Conservation (phyloP, 2,329 filamentous ascomycete genomes). For the Botryotinia narcissicola region DNA sequence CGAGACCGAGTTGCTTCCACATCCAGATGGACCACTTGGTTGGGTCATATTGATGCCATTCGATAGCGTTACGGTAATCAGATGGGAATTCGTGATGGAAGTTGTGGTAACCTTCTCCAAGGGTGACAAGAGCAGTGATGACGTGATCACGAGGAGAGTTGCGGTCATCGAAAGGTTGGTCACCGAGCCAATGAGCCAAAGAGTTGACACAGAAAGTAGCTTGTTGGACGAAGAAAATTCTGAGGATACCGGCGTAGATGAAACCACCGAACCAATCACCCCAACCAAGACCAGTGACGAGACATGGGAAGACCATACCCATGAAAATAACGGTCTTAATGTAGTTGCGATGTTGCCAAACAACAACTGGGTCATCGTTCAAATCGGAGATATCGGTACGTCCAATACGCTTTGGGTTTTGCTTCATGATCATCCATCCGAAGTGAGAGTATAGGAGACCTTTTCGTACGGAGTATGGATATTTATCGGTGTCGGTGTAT, state of each 20-base stretch:
- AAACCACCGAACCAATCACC: constrained; percentile 79
- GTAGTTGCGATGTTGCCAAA: constrained; percentile 87
- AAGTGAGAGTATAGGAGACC: constrained; percentile 80
- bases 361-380: constrained; percentile 80
- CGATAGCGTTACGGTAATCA: constrained; percentile 87
- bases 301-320: constrained; percentile 71
- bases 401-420: constrained; percentile 85
- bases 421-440: constrained; percentile 92
- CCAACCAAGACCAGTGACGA: constrained; percentile 77
- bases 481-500: constrained; percentile 90
- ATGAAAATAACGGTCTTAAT: constrained; percentile 76
- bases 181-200: constrained; percentile 84
- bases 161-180: constrained; percentile 89
- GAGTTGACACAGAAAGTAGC: constrained; percentile 94
- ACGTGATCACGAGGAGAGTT: constrained; percentile 88
- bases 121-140: constrained; percentile 79
- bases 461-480: constrained; percentile 88
- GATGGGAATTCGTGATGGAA: constrained; percentile 95
- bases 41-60: constrained; percentile 89
- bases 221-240: constrained; percentile 88
- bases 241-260: constrained; percentile 80
- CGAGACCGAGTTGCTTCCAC: constrained; percentile 81
- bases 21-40: constrained; percentile 87
- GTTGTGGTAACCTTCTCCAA: constrained; percentile 91
- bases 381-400: constrained; percentile 85